Percentiles rank a stretch among this genome's conserved stretches.
Evolutionary conservation across 2,329 filamentous ascomycete genomes (phyloP).

Genomic region (Fusarium tuaranense): DNA sequence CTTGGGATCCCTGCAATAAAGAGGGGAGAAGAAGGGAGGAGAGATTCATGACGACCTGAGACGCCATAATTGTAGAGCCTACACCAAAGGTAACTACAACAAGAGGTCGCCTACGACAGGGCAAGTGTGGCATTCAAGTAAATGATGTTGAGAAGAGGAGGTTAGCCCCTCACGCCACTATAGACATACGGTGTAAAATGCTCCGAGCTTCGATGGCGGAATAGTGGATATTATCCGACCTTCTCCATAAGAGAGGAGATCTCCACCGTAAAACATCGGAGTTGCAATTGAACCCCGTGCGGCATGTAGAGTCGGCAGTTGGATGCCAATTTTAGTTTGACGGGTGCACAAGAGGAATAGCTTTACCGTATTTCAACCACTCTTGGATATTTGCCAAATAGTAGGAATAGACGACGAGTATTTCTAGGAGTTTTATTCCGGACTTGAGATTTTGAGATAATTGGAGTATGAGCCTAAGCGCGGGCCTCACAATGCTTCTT

Average conservation of each 20-base stretch:
- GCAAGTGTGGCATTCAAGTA: too few species aligned
- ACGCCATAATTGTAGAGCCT: background rate
- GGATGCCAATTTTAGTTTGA: background rate
- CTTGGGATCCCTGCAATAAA: slow-evolving; percentile 11
- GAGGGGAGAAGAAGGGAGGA: slow-evolving; percentile 11
- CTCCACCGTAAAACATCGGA: background rate
- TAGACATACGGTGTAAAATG: background rate
- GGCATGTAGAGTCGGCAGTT: background rate
- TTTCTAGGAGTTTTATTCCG: background rate
- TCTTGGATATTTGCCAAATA: background rate
- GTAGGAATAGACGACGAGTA: background rate
- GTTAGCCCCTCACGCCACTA: background rate
- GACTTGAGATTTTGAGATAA: background rate
- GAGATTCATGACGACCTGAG: slow-evolving; percentile 5
- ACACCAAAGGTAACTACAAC: background rate
- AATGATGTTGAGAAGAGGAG: background rate
- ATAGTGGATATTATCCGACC: background rate
- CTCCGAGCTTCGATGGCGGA: background rate
- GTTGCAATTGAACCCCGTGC: background rate
- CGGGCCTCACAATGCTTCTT: background rate
- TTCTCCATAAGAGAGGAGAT: background rate
- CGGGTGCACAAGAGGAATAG: background rate
- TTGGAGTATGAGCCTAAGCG: background rate
- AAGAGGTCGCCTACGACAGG: background rate
- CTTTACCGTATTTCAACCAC: background rate